Evolutionary conservation across 257 asterid species (phyloP), one percentile per base, ranked within the genome.

Genomic region (Nicotiana paniculata): DNA sequence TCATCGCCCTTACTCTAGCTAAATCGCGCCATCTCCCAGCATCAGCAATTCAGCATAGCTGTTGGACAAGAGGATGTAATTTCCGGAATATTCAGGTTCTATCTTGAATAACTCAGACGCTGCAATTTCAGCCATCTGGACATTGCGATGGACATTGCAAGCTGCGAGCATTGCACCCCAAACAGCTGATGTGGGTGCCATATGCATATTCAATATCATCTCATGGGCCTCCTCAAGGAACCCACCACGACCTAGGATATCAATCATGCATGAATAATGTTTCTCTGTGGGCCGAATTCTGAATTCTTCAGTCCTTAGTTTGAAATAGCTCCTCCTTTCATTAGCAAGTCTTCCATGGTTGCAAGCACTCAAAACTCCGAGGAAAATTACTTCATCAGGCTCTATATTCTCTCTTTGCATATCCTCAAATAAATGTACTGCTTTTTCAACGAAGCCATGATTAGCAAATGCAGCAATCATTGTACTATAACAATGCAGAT

Each of bases 301-400:
- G 54, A 79, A 32, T 84, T 33, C 81, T 80, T 65, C 53, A 28
- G 51, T 51, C 78, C 62, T 84, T 54, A 63, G 82, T 37, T 84
- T 84, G 15, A 80, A 80, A 24, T 33, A 81, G 66, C 84, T 35
- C 68, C 35, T 79, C 39, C 64, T 67, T 75, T 75, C 35, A 53
- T 80, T 48, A 72, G 72, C 24, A 15, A 81, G 80, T 58, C 83
- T 81, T 43, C 33, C 83, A 62, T 64, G 77, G 77, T 37, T 82
- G 67, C 83, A 78, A 26, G 78, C 77, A 77, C 55, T 75, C 63
- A 82, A 82, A 62, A 82, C 43, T 33, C 66, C 85, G 3, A 82
- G 65, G 69, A 82, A 82, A 13, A 77, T 82, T 46, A 82, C 85
- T 51, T 57, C 85, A 62, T 82, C 82, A n/a, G 85, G 85, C 26